Evolutionary conservation across 176 grass and related monocot genomes (phyloP), one percentile per base, ranked within the genome.

Genomic region (Microstegium vimineum): DNA sequence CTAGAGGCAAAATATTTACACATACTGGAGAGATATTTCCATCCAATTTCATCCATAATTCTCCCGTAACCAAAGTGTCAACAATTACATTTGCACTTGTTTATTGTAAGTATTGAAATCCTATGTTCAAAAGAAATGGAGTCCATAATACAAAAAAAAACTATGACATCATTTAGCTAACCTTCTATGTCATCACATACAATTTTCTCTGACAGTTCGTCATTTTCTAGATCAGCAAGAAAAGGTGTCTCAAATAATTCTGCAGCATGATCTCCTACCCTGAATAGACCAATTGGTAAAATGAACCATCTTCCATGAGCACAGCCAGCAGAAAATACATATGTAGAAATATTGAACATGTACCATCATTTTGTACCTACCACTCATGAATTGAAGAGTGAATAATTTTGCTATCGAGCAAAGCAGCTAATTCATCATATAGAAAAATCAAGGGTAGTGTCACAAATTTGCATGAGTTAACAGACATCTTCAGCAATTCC

Each of bases 21-120:
- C 94, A 97, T 74, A 97, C 66, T 87, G 92, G 94, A 84, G 92
- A 89, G 64, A 91, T 37, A 89, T 81, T 83, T 71, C 94, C 94
- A 85, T 97, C 92, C 81, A 97, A 85, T 84, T 97, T 94, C 94
- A 97, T 97, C 94, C 94, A 97, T 17, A 97, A 47, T 86, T 97
- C 90, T 82, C 95, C 92, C 91, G 86, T 79, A 91, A 94, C 12
- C 77, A 85, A 88, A 28, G n/a, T 63, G 69, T 49, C 54, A 86
- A 65, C n/a, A 79, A 57, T 91, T 76, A 82, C 72, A 60, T 40
- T 73, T 49, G 1, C 37, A 9, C 61, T 61, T 17, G 36, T 56
- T 60, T 51, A 49, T 73, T 86, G 32, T n/a, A 80, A 66, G 27
- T 80, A 76, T 59, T 27, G 72, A 83, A 27, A 62, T 20, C 25